Conservation (phyloP, 495 filamentous ascomycete genomes). For the Penicillium macrosclerotiorum region DNA sequence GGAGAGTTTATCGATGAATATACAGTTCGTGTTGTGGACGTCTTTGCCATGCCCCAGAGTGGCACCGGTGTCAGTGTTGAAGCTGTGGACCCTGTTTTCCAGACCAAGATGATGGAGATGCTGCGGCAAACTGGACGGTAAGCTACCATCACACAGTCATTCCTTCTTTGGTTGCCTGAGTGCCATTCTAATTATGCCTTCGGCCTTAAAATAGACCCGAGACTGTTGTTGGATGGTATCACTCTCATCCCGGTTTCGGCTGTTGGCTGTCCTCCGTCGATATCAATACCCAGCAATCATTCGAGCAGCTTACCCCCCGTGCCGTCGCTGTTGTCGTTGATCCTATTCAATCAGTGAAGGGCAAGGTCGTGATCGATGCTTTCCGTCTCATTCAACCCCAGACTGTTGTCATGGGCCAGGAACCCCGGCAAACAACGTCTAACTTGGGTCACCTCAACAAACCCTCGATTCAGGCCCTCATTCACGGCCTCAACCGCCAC, state of each 20-base stretch:
- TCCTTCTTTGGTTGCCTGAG: background rate
- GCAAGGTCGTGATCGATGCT: conserved; percentile 98
- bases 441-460: conserved; percentile 98
- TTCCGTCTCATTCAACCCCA: conserved; percentile 99
- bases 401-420: conserved; percentile 96
- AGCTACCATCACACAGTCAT: conserved; percentile 29
- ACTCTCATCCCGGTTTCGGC: conserved; percentile 97
- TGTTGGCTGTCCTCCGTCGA: conserved; percentile 99
- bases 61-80: conserved; percentile 98
- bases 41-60: conserved; percentile 99
- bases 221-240: conserved; percentile 98
- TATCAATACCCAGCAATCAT: conserved; percentile 99
- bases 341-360: conserved; percentile 98
- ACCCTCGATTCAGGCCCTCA: conserved; percentile 97
- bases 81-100: conserved; percentile 96
- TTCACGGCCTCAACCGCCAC: conserved; percentile 95
- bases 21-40: conserved; percentile 94
- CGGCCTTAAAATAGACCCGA: conserved; percentile 63
- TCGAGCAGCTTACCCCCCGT: conserved; percentile 94
- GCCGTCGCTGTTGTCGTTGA: conserved; percentile 97
- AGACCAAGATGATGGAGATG: conserved; percentile 99
- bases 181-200: conserved; percentile 1
- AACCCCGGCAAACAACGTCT: conserved; percentile 96
- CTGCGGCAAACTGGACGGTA: conserved; percentile 93
- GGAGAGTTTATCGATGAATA: conserved; percentile 99